Conservation (phyloP, 2,329 filamentous ascomycete genomes). For the Geosmithia morbida region DNA sequence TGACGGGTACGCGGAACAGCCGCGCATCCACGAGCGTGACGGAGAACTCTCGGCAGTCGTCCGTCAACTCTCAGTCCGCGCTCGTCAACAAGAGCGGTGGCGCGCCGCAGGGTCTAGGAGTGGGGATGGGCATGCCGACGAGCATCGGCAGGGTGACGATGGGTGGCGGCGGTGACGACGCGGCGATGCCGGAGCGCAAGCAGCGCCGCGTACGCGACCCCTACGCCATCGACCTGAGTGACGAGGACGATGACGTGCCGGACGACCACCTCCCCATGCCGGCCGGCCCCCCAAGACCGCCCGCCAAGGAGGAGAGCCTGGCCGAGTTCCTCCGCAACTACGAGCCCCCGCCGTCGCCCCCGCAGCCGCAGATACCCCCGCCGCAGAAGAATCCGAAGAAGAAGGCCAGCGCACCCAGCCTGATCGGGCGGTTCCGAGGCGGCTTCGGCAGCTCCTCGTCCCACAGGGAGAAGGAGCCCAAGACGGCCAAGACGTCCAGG, state of each 20-base stretch:
- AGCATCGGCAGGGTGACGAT: too few relatives aligned
- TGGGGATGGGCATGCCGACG: conserved; percentile 1
- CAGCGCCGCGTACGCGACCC: conserved; percentile 72
- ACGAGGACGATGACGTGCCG: conserved; percentile 41
- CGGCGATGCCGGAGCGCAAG: conserved; percentile 54
- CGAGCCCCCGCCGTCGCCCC: conserved; percentile 44
- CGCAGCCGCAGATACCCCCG: conserved; percentile 21
- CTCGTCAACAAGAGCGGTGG: conserved; percentile 32
- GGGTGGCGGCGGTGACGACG: conserved; percentile 24
- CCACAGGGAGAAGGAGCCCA: conserved; percentile 15
- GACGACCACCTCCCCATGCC: conserved; percentile 27
- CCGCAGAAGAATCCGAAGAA: conserved; percentile 36
- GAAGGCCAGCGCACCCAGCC: conserved; percentile 46
- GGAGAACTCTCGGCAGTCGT: conserved; percentile 45
- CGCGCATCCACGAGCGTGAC: conserved; percentile 41
- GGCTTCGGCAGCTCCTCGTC: conserved; percentile 4
- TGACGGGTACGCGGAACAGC: conserved; percentile 33
- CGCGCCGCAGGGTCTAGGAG: too few relatives aligned
- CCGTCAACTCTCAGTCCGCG: conserved; percentile 61
- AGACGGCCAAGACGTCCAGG: conserved; percentile 7
- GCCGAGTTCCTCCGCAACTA: conserved; percentile 61
- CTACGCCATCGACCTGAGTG: conserved; percentile 78
- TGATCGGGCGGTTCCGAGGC: conserved; percentile 42
- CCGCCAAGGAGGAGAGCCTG: conserved; percentile 49
- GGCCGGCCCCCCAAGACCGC: conserved; percentile 8